Base-by-base conservation (phyloP, 139 green algal species). In the Chlorella sp. region DNA sequence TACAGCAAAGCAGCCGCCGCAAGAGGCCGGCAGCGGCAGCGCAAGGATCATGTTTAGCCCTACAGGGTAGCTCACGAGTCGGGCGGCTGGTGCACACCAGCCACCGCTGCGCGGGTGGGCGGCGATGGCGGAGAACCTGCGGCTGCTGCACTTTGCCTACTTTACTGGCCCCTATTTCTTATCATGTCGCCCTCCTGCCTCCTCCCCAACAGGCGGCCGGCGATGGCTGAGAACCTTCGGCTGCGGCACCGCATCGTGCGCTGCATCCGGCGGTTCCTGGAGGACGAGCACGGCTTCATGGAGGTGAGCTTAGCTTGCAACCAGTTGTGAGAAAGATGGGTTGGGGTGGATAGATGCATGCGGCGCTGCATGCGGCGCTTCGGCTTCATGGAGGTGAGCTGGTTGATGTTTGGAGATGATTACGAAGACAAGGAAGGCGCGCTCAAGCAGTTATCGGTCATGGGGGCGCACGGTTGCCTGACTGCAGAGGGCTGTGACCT, bases 181-280 rank as follows among this genome's bases (percentile, higher is more conserved):
- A n/a, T 41, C 32, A 11, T 72, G 65, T n/a, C 67, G 2, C 34
- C 16, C 1, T 73, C 54, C 36, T 87, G 36, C 62, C 80, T 19
- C 38, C 34, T 58, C n/a, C 54, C 17, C 43, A 67, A 65, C 90
- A 94, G 94, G 41, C 92, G 97, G 0, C 92, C 93, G 44, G 67
- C 85, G 30, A 99, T 99, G 97, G 90, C 88, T 0, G 20, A 64
- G 41, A 99, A 99, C 90, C 88, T 99, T 84, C 92, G 92, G 17
- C 85, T 98, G 85, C 89, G 97, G 11, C 94, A 98, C 88, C 44
- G 87, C n/a, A 88, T 98, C 67, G 77, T 97, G 56, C 91, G 91
- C 16, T 72, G 81, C 62, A 88, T 99, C 48, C 91, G 97, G 4
- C 77, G 91, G 32, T 96, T 93, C 84, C 91, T 99, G 84, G 87